Conservation (phyloP, 2,329 filamentous ascomycete genomes). For the Didymella pomorum region DNA sequence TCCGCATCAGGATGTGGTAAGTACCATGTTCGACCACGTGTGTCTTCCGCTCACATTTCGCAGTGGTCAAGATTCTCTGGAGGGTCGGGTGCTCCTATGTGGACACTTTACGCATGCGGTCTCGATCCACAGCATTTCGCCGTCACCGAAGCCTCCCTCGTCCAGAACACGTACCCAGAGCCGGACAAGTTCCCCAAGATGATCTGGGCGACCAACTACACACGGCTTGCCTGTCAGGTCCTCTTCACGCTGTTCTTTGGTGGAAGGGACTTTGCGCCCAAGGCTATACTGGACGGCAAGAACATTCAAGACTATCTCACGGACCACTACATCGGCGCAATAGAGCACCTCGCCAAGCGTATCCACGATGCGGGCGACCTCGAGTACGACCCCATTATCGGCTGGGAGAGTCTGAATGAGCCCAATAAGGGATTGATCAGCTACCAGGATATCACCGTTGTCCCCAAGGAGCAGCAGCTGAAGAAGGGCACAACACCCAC, state of each 20-base stretch:
- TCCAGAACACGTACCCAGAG: constrained; percentile 91
- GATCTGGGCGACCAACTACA: constrained; percentile 99
- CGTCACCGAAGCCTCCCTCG: constrained; percentile 87
- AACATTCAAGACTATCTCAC: constrained; percentile 98
- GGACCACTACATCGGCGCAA: constrained; percentile 81
- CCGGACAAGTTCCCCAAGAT: constrained; percentile 93
- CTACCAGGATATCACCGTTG: constrained; percentile 78
- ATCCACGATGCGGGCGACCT: constrained; percentile 92
- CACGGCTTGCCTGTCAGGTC: constrained; percentile 82
- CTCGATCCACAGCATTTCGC: constrained; percentile 86
- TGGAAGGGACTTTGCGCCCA: constrained; percentile 90
- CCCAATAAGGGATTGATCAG: constrained; percentile 89
- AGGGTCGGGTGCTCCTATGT: constrained; percentile 94
- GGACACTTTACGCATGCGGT: constrained; percentile 95
- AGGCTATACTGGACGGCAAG: constrained; percentile 90
- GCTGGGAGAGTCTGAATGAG: constrained; percentile 97
- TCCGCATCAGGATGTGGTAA: constrained; percentile 93
- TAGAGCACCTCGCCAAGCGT: constrained; percentile 79
- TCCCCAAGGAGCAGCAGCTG: constrained; percentile 86
- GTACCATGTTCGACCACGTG: constrained; percentile 44
- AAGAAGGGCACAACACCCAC: constrained; percentile 94
- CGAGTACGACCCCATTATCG: constrained; percentile 85
- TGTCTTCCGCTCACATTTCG: background rate
- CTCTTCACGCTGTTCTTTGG: constrained; percentile 96
- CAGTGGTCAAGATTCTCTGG: constrained; percentile 94